Evolutionary conservation across 805 yeast species (phyloP).

Genomic region (Ogataea siamensis): DNA sequence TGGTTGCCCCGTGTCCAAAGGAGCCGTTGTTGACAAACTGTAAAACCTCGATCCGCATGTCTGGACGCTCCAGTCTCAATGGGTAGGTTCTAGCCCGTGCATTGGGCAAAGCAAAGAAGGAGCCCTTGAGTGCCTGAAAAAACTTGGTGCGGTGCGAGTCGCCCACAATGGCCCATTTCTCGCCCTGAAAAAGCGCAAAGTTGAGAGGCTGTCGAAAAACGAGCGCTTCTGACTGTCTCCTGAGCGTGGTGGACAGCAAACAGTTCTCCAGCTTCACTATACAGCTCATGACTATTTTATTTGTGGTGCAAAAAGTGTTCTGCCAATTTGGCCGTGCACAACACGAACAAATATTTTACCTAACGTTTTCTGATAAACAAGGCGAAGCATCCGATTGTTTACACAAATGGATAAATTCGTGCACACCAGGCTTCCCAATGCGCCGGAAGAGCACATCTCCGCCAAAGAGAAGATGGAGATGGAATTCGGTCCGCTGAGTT

Average conservation of each 20-base stretch:
- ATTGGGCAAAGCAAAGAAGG: slow-evolving; percentile 51
- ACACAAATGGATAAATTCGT: slow-evolving; percentile 8
- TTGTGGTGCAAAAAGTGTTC: neutral
- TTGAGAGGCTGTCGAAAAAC: slow-evolving; percentile 42
- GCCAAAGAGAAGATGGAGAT: slow-evolving; percentile 45
- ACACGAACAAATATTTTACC: slow-evolving; percentile 3
- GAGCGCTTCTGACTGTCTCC: neutral
- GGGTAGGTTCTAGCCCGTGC: slow-evolving; percentile 53
- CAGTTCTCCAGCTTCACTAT: slow-evolving; percentile 5
- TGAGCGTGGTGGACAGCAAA: slow-evolving; percentile 1
- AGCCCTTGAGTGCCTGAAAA: slow-evolving; percentile 55
- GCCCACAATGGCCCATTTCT: slow-evolving; percentile 58
- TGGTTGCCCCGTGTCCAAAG: slow-evolving; percentile 37
- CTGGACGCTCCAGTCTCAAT: slow-evolving; percentile 41
- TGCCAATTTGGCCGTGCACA: slow-evolving; percentile 4
- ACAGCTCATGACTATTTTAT: slow-evolving; percentile 1
- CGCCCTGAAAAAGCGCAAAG: slow-evolving; percentile 37
- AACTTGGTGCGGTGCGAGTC: slow-evolving; percentile 50
- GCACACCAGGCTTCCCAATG: slow-evolving; percentile 30
- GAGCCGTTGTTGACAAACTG: slow-evolving; percentile 37
- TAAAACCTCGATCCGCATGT: slow-evolving; percentile 40
- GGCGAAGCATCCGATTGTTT: slow-evolving; percentile 7
- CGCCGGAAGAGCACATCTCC: slow-evolving; percentile 31
- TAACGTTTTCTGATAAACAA: slow-evolving; percentile 11
- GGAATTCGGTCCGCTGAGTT: slow-evolving; percentile 73